Base-by-base conservation (phyloP, 83 land plant genomes). In the Diphasiastrum complanatum region DNA sequence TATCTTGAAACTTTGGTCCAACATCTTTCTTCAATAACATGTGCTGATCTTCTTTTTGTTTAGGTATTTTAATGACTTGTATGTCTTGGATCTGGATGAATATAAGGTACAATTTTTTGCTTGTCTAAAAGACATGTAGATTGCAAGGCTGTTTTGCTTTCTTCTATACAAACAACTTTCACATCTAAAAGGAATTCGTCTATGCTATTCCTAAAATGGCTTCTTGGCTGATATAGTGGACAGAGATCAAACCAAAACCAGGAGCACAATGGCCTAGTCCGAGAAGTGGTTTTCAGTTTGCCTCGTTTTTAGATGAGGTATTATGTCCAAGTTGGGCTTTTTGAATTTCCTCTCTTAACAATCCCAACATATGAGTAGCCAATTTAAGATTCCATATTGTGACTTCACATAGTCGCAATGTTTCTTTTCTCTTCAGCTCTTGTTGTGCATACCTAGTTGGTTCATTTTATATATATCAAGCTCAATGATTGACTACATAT, bases 221-320 rank as follows among this genome's bases (percentile, higher is more conserved):
- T n/a, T n/a, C n/a, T n/a, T n/a, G n/a, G n/a, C n/a, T n/a, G n/a
- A 65, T 79, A 45, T 50, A 95, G 99, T 95, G 99, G 99, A 92
- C 89, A 80, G 99, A 95, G 73, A 77, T 95, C 29, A 95, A 89
- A 67, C 97, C 93, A 22, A 82, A 57, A 54, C 86, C 75, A 61
- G 99, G 93, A 32, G 49, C 75, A 70, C 47, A 79, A 63, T 95
- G 99, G 99, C 99, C 99, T 41, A 78, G 81, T 73, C 66, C 93
- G 5, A 75, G 99, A 34, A 95, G 99, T 79, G 99, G 97, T 47
- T 95, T 95, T 56, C 99, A 95, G 51, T 75, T 95, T 73, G 69
- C 84, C 64, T 79, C 79, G 47, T 77, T 61, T 54, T 85, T 80
- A 69, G 99, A 95, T 78, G 92, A 95, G 87, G 99, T 84, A 32